These are phyloP conservation scores for Geotrichum histeridarum DNA, from an alignment of 1,139 yeast species.

Conservation along the genomic window DNA sequence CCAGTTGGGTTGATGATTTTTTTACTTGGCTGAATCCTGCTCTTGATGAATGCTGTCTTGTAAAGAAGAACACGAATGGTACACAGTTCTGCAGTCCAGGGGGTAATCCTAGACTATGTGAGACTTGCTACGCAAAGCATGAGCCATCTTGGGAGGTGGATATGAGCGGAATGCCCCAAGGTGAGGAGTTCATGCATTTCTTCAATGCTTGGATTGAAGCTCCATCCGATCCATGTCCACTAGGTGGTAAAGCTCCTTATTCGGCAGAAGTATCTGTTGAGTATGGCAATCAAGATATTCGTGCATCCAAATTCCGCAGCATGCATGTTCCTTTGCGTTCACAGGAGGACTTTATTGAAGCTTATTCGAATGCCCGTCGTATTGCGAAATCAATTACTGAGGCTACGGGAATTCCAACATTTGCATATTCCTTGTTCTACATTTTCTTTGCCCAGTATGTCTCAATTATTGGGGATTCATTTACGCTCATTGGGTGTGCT, in stretches of 20 bases:
- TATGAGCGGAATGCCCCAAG: slow-evolving; percentile 83
- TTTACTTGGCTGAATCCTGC: slow-evolving; percentile 82
- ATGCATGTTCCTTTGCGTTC: slow-evolving; percentile 79
- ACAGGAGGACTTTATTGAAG: slow-evolving; percentile 76
- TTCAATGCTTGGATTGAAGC: slow-evolving; percentile 77
- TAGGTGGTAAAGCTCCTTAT: slow-evolving; percentile 95
- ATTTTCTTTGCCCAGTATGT: slow-evolving; percentile 86
- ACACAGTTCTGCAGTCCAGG: slow-evolving; percentile 54
- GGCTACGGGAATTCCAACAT: slow-evolving; percentile 51
- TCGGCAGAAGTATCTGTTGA: slow-evolving; percentile 52
- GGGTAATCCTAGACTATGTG: slow-evolving; percentile 69
- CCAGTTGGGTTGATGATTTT: slow-evolving; percentile 92
- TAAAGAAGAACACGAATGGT: slow-evolving; percentile 36
- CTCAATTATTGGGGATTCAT: slow-evolving; percentile 54
- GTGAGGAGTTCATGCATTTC: slow-evolving; percentile 63
- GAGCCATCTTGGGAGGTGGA: slow-evolving; percentile 59
- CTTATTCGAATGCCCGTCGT: slow-evolving; percentile 69
- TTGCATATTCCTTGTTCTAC: slow-evolving; percentile 90
- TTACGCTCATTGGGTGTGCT: slow-evolving; percentile 54
- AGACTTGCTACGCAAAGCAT: slow-evolving; percentile 58
- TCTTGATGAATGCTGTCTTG: slow-evolving; percentile 78
- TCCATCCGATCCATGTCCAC: slow-evolving; percentile 87
- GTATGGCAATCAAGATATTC: slow-evolving; percentile 40
- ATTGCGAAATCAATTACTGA: slow-evolving; percentile 55
- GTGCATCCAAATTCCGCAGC: slow-evolving; percentile 67